A percentile compares a stretch with the other conserved stretches of the same genome.
Evolutionary conservation across 345 rosid genomes (phyloP).

Genomic region (Salix viminalis): DNA sequence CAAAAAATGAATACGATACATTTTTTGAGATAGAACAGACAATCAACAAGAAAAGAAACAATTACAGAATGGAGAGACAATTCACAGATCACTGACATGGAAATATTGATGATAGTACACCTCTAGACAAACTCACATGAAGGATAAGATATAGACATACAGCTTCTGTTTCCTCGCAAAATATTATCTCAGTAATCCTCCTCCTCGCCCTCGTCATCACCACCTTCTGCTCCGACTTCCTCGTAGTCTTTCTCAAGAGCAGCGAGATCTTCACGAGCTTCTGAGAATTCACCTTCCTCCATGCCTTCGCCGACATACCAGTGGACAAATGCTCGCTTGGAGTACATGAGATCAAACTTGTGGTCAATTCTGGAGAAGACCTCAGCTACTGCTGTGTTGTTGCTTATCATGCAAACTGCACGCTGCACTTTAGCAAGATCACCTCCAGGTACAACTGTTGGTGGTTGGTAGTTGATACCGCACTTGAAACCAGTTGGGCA

Average conservation of each 20-base stretch:
- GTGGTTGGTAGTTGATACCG: slow-evolving; percentile 80
- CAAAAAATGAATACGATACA: slow-evolving; percentile 1
- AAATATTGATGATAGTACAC: slow-evolving; percentile 8
- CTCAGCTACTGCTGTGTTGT: slow-evolving; percentile 80
- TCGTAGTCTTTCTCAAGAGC: slow-evolving; percentile 84
- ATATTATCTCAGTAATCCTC: slow-evolving; percentile 35
- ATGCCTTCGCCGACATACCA: slow-evolving; percentile 94
- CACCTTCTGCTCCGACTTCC: slow-evolving; percentile 73
- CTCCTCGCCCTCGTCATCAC: slow-evolving; percentile 49
- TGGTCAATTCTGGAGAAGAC: slow-evolving; percentile 68
- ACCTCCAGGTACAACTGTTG: slow-evolving; percentile 71
- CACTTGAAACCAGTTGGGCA: slow-evolving; percentile 89
- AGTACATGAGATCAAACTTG: slow-evolving; percentile 82
- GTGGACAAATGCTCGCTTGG: slow-evolving; percentile 80
- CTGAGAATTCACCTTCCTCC: slow-evolving; percentile 92
- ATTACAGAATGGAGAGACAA: slow-evolving; percentile 6
- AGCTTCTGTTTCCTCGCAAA: slow-evolving; percentile 1
- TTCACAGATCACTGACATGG: slow-evolving; percentile 1
- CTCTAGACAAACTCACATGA: slow-evolving; percentile 8
- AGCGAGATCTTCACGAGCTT: slow-evolving; percentile 86
- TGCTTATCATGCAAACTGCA: slow-evolving; percentile 88
- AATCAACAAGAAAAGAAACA: slow-evolving; percentile 11
- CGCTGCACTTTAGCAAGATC: slow-evolving; percentile 80
- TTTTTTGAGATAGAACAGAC: slow-evolving; percentile 7
- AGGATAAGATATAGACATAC: slow-evolving; percentile 7